These are phyloP conservation scores for Trapa bicornis DNA, from an alignment of 345 rosid species.

Conservation along the genomic window DNA sequence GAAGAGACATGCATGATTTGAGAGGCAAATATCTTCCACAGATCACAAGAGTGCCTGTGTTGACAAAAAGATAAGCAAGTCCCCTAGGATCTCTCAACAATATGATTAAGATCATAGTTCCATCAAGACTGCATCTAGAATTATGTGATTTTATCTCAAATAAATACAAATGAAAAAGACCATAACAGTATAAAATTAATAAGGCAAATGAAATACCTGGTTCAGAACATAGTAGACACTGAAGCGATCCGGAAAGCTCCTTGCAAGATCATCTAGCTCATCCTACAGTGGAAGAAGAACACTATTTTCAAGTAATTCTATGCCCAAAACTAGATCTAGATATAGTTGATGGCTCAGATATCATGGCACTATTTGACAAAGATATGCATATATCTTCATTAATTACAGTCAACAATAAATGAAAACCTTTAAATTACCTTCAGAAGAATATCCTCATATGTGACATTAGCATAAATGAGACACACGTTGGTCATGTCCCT, in stretches of 20 bases:
- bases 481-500: conserved; percentile 25
- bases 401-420: not conserved
- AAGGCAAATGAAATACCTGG: conserved; percentile 24
- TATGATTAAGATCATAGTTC: not conserved
- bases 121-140: not conserved
- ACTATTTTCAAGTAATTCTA: not conserved
- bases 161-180: not conserved
- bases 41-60: not conserved
- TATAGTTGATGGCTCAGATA: not conserved
- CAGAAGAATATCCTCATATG: conserved; percentile 44
- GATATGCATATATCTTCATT: not conserved
- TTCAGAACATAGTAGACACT: conserved; percentile 50
- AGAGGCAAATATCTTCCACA: not conserved
- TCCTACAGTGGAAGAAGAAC: conserved; percentile 24
- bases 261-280: conserved; percentile 41
- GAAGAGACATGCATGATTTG: not conserved
- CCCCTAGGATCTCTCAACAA: not conserved
- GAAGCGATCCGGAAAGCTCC: conserved; percentile 31
- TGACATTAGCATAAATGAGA: conserved; percentile 46
- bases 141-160: not conserved
- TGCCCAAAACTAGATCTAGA: not conserved
- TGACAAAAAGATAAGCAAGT: not conserved
- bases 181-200: not conserved
- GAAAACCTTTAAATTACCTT: conserved; percentile 20
- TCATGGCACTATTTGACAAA: not conserved